Evolutionary conservation across 768 basidiomycete genomes (phyloP).

Genomic region (Boletus speciosus): DNA sequence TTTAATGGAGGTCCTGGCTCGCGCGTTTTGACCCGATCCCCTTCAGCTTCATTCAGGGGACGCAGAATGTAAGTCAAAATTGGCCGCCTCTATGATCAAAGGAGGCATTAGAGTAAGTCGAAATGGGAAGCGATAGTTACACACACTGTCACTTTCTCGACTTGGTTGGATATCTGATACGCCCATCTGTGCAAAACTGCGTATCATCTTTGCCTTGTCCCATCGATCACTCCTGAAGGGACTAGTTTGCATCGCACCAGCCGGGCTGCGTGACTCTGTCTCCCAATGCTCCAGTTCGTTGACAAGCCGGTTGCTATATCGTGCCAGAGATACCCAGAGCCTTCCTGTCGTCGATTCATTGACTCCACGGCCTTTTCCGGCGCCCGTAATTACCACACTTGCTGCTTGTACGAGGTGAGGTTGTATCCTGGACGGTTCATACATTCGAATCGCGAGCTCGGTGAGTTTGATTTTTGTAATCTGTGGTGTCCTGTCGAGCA

Average conservation of each 20-base stretch:
- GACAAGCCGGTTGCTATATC: conserved; percentile 74
- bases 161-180: conserved; percentile 17
- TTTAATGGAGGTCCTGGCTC: conserved; percentile 8
- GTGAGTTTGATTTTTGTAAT: conserved; percentile 52
- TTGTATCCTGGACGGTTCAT: conserved; percentile 49
- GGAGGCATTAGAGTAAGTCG: background rate
- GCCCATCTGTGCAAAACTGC: conserved; percentile 65
- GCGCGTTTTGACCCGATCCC: conserved; percentile 41
- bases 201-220: conserved; percentile 79
- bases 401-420: conserved; percentile 54
- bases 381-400: conserved; percentile 48
- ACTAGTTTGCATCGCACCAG: conserved; percentile 31
- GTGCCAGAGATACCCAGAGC: conserved; percentile 73
- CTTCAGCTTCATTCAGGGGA: conserved; percentile 30
- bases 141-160: conserved; percentile 9
- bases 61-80: conserved; percentile 43
- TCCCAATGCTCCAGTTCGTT: conserved; percentile 63
- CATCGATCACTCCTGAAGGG: conserved; percentile 55
- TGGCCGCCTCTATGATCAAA: conserved; percentile 34
- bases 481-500: conserved; percentile 5
- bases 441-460: conserved; percentile 57
- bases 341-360: conserved; percentile 35
- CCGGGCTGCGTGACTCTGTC: conserved; percentile 42
- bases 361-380: conserved; percentile 35
- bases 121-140: background rate